A percentile compares a stretch with the other conserved stretches of the same genome.
Conservation (phyloP, 78 protist species). For the Capsaspora owczarzaki region DNA sequence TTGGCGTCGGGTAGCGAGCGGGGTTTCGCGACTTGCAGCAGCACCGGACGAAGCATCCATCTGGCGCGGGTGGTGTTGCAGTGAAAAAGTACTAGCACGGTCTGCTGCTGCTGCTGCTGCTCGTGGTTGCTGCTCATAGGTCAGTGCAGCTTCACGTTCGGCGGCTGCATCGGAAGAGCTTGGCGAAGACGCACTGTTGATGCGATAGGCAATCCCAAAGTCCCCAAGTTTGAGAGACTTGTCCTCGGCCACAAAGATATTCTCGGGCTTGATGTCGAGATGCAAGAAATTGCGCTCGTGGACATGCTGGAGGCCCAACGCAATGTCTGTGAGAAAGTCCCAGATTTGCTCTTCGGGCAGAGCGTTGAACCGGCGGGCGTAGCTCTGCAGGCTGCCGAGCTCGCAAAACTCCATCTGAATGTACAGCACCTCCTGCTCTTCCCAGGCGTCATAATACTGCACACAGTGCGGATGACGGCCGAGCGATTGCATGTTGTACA, state of each 20-base stretch:
- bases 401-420: conserved; percentile 62
- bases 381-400: conserved; percentile 43
- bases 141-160: too few relatives aligned
- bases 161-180: too few relatives aligned
- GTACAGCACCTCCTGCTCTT: conserved; percentile 41
- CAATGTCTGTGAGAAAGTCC: conserved; percentile 42
- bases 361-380: neutral
- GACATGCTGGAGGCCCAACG: conserved; percentile 50
- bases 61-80: too few relatives aligned
- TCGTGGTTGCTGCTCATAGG: too few relatives aligned
- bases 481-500: conserved; percentile 25
- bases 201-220: conserved; percentile 64
- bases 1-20: too few relatives aligned
- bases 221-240: conserved; percentile 66
- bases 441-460: conserved; percentile 49
- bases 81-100: too few relatives aligned
- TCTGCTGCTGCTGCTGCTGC: too few relatives aligned
- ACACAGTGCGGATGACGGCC: conserved; percentile 39
- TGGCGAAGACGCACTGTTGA: too few relatives aligned
- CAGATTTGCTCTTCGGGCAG: conserved; percentile 50
- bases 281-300: conserved; percentile 62
- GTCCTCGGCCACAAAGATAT: conserved; percentile 45
- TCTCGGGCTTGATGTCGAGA: conserved; percentile 76
- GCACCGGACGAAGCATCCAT: too few relatives aligned
- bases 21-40: too few relatives aligned